Evolutionary conservation across 2,329 filamentous ascomycete genomes (phyloP).

Genomic region (Fusarium irregulare): DNA sequence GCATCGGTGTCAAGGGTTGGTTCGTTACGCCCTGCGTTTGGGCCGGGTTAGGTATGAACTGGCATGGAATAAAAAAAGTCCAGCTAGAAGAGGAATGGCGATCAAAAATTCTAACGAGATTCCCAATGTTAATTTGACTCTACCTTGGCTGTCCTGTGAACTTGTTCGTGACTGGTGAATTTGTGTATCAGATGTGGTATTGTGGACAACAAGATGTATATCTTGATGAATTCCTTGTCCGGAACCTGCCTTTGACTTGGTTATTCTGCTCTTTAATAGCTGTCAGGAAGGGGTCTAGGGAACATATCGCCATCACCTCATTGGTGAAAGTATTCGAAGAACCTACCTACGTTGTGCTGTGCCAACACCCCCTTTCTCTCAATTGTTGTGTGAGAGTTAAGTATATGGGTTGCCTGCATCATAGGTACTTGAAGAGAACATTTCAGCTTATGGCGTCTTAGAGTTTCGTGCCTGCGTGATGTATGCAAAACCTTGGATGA

Average conservation of each 20-base stretch:
- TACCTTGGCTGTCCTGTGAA: constrained; percentile 27
- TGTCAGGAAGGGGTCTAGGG: neutral
- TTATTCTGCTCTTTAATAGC: neutral
- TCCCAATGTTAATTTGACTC: constrained; percentile 49
- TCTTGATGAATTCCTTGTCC: neutral
- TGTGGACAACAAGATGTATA: neutral
- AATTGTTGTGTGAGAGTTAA: neutral
- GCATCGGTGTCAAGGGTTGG: constrained; percentile 67
- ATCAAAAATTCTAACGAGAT: constrained; percentile 51
- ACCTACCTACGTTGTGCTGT: neutral
- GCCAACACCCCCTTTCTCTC: neutral
- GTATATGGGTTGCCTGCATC: neutral
- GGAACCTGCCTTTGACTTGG: neutral
- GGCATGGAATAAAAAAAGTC: constrained; percentile 52
- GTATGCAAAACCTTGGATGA: neutral
- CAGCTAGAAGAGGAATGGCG: constrained; percentile 51
- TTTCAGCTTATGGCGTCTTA: neutral
- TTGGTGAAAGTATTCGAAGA: neutral
- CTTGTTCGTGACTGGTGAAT: neutral
- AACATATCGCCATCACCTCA: neutral
- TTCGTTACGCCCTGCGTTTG: constrained; percentile 52
- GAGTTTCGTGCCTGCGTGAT: neutral
- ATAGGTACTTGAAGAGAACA: neutral
- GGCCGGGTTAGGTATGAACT: constrained; percentile 53
- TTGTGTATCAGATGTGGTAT: neutral